phyloP scores from a whole-genome alignment of 495 filamentous ascomycete genomes.

The Corynascus novoguineensis region DNA sequence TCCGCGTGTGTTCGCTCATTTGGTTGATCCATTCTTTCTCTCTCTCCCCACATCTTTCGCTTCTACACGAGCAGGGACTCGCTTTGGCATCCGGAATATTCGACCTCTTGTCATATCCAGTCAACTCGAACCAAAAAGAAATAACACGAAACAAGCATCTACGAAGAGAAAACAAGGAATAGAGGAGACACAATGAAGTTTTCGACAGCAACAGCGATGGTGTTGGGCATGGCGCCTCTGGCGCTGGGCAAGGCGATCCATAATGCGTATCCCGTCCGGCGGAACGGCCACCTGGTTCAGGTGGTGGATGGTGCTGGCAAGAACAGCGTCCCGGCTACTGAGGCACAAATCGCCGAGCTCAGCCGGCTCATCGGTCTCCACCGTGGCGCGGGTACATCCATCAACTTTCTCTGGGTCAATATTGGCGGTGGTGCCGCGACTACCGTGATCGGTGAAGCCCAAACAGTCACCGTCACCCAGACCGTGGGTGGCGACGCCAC shows the following conservation, averaged over 20 bases:
- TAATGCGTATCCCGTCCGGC: slow-evolving; percentile 38
- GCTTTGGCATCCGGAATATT: slow-evolving; percentile 28
- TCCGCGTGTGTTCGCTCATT: slow-evolving; percentile 30
- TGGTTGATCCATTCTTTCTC: slow-evolving; percentile 35
- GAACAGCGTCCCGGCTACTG: slow-evolving; percentile 18
- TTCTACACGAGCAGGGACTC: slow-evolving; percentile 55
- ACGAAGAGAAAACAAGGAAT: slow-evolving; percentile 14
- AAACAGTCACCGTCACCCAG: slow-evolving; percentile 41
- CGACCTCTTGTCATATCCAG: slow-evolving; percentile 19
- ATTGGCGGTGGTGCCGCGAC: slow-evolving; percentile 43
- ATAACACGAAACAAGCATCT: no score
- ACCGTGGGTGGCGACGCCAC: slow-evolving; percentile 35
- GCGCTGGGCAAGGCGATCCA: slow-evolving; percentile 45
- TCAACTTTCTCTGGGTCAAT: slow-evolving; percentile 54
- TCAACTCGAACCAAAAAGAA: background rate
- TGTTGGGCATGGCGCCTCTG: slow-evolving; percentile 45
- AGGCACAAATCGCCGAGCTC: slow-evolving; percentile 24
- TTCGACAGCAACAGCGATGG: slow-evolving; percentile 36
- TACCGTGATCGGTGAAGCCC: slow-evolving; percentile 40
- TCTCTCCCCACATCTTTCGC: slow-evolving; percentile 33
- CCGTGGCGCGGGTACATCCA: slow-evolving; percentile 28
- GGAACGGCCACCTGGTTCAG: slow-evolving; percentile 19
- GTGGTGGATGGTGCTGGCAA: background rate
- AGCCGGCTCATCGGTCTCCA: slow-evolving; percentile 24
- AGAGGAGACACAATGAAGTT: slow-evolving; percentile 47